Conservation (phyloP, 1,284 basidiomycete species). For the Fomitopsis betulina region DNA sequence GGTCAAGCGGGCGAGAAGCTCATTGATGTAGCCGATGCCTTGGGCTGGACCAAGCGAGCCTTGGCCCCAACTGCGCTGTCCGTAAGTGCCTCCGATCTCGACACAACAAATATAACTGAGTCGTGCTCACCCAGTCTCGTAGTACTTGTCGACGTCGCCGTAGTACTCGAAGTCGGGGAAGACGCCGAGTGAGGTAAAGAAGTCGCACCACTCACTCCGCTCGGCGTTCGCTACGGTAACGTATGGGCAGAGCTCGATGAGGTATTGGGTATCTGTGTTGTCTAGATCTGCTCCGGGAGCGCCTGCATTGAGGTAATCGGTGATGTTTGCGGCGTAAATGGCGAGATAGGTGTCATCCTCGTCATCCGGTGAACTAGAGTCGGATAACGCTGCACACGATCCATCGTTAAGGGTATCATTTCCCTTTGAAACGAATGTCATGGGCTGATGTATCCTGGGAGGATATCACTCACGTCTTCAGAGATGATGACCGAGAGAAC, state of each 20-base stretch:
- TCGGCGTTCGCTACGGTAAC: constrained; percentile 54
- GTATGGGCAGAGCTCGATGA: constrained; percentile 78
- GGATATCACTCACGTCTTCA: constrained; percentile 37
- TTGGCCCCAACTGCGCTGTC: constrained; percentile 51
- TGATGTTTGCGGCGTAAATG: constrained; percentile 53
- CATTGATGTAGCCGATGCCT: constrained; percentile 81
- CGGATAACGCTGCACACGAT: constrained; percentile 50
- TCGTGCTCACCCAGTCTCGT: constrained; percentile 57
- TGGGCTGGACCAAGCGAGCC: constrained; percentile 59
- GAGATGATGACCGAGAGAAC: constrained; percentile 48
- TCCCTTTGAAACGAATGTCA: constrained; percentile 23
- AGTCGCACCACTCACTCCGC: constrained; percentile 64
- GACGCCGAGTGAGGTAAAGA: constrained; percentile 52
- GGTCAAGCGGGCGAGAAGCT: constrained; percentile 78
- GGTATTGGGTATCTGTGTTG: constrained; percentile 48
- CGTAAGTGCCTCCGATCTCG: neutral
- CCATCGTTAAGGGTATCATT: constrained; percentile 76
- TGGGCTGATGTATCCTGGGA: neutral
- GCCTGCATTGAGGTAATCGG: constrained; percentile 54
- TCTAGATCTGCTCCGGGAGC: constrained; percentile 62
- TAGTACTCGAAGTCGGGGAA: constrained; percentile 67
- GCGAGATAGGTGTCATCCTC: constrained; percentile 50
- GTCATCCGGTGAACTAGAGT: constrained; percentile 38
- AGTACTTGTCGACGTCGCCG: constrained; percentile 75
- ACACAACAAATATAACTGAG: neutral